Evolutionary conservation across 371 early-diverging fungal genomes (phyloP), one percentile per base, ranked within the genome.

Genomic region (Dinochytrium kinnereticum): DNA sequence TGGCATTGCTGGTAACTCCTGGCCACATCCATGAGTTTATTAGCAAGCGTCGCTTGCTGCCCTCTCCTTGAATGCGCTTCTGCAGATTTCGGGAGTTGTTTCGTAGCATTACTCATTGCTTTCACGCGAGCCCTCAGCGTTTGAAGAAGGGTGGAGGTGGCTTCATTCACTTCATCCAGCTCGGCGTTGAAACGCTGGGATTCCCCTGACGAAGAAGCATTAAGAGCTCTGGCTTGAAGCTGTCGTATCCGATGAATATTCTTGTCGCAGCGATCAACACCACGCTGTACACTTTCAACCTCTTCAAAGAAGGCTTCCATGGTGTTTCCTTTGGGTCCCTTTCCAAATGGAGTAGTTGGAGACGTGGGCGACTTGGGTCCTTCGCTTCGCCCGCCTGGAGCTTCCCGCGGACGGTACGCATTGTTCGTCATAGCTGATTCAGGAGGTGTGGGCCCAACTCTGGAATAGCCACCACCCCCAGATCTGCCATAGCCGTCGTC

Each of bases 1-100:
- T 85, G 86, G 19, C 78, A 70, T n/a, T 59, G 17, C 36, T 78
- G 80, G 64, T 70, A 84, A 28, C 72, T 74, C 31, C 76, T 76
- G 1, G 81, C 83, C 51, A 68, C 76, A 15, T 69, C 67, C 78
- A 82, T 70, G 34, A 85, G 70, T 69, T 75, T 79, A 40, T 71
- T 64, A 5, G 84, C 84, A 30, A 79, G 39, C 1, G 67, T 51
- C 13, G 71, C 65, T 51, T 82, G 76, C 61, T 83, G 79, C 5
- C 65, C 70, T 57, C 71, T 49, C 19, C 79, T 64, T 3, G 79
- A 64, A 30, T 72, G 76, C 28, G 74, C 75, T 21, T 83, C 83
- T 17, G 66, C 67, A 19, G 39, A 28, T 17, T 75, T 33, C 7
- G 73, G 34, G 61, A 73, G 69, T 37, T 76, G 71, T 10, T 76